phyloP scores from a whole-genome alignment of 2,329 filamentous ascomycete genomes.

The Scedosporium minutisporum region DNA sequence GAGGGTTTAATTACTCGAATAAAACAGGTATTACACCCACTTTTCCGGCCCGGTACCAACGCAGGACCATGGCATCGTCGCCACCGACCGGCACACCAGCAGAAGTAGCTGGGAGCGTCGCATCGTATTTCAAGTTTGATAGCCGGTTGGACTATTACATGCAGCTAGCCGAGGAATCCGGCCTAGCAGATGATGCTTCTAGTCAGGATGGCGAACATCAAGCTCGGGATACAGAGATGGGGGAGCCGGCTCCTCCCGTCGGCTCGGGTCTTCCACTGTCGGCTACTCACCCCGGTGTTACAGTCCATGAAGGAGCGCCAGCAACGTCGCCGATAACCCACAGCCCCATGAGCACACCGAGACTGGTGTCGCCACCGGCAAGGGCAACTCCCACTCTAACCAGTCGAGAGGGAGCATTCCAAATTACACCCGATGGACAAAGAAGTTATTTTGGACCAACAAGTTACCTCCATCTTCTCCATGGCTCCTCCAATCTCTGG shows the following conservation, averaged over 20 bases:
- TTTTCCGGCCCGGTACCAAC: too few relatives aligned
- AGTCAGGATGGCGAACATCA: background rate
- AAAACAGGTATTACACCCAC: too few relatives aligned
- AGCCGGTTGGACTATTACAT: conserved; percentile 4
- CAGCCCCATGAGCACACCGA: background rate
- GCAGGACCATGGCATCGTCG: background rate
- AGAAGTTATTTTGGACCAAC: background rate
- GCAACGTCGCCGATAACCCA: background rate
- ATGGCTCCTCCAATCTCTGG: background rate
- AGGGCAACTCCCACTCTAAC: background rate
- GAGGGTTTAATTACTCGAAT: too few relatives aligned
- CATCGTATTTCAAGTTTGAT: conserved; percentile 4
- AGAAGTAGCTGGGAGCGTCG: background rate
- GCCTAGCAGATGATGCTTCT: background rate
- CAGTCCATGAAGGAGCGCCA: background rate
- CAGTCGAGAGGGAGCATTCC: background rate
- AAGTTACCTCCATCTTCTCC: background rate
- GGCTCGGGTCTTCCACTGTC: background rate
- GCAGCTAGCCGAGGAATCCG: conserved; percentile 4
- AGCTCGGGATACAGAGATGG: background rate
- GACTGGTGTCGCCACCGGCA: background rate
- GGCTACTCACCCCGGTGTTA: background rate
- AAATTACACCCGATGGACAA: background rate
- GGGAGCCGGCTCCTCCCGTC: background rate
- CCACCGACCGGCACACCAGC: background rate